Percentiles rank a stretch among this genome's conserved stretches.
Evolutionary conservation across 306 rosid genomes (phyloP).

Genomic region (Astragalus glycyphyllos): DNA sequence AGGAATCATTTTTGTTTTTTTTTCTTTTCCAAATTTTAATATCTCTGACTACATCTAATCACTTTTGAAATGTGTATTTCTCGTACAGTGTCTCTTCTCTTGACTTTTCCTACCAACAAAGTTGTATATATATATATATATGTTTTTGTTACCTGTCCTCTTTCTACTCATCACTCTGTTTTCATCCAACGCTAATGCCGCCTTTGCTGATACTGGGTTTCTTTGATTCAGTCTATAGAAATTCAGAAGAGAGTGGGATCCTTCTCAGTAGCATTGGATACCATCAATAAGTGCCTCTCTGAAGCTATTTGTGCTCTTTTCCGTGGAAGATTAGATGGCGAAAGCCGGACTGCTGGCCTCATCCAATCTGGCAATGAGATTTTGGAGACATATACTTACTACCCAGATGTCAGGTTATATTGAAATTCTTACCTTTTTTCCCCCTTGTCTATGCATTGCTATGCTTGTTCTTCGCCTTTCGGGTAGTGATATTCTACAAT

Average conservation of each 20-base stretch:
- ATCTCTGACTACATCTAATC: constrained; percentile 7
- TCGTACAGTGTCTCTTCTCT: constrained; percentile 8
- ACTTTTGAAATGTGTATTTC: constrained; percentile 9
- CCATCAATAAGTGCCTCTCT: constrained; percentile 92
- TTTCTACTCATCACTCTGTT: constrained; percentile 22
- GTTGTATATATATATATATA: background rate
- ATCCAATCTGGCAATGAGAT: constrained; percentile 94
- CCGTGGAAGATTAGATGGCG: constrained; percentile 96
- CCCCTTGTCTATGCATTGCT: constrained; percentile 11
- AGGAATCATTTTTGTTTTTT: constrained; percentile 4
- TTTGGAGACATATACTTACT: constrained; percentile 76
- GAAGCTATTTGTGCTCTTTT: constrained; percentile 91
- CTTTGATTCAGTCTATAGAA: constrained; percentile 77
- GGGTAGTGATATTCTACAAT: constrained; percentile 13
- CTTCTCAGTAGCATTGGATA: constrained; percentile 91
- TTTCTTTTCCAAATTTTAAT: constrained; percentile 3
- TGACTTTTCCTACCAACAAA: constrained; percentile 13
- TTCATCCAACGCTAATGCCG: constrained; percentile 24
- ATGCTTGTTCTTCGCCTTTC: constrained; percentile 24
- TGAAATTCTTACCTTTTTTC: constrained; percentile 22
- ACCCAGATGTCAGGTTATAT: constrained; percentile 76
- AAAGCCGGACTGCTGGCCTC: constrained; percentile 86
- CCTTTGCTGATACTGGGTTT: constrained; percentile 30
- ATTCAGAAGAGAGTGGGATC: constrained; percentile 94
- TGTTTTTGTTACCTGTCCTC: background rate